Evolutionary conservation across 192 early-diverging fungal genomes (phyloP), one percentile per base, ranked within the genome.

Genomic region (Umbelopsis isabellina): DNA sequence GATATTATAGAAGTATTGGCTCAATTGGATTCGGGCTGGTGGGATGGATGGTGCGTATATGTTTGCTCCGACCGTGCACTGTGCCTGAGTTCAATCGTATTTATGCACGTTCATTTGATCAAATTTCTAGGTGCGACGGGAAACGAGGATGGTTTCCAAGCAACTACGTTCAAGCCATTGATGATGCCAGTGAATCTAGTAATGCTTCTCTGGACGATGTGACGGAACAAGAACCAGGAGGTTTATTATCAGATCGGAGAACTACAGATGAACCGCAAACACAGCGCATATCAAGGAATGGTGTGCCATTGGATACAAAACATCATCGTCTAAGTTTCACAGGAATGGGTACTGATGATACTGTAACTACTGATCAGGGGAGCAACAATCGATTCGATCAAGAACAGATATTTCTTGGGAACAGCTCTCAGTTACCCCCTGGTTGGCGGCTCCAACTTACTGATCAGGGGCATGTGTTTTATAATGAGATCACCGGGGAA

Each of bases 11-110:
- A 95, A 66, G 97, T 99, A 9, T 79, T 97, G 5, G 91, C 90
- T 6, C 92, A 93, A 69, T 88, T 98, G 23, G 89, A 91, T 69
- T 93, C 93, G 0, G 97, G 96, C 15, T 99, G 97, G 97, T 99
- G 97, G 97, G 95, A 97, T 76, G 97, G 97, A 18, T 79, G 91
- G 77, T 68, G 71, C 61, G 37, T 51, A 41, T 46, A 18, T 20
- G 2, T 41, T 41, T 41, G 37, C 37, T 41, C 37, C 37, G 37
- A 41, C 27, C 49, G 27, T 37, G 21, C n/a, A 49, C 46, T 15
- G 27, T 20, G 18, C n/a, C 30, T 33, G 21, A 41, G 22, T 50
- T 52, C 37, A 65, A 30, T 50, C 18, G 18, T 21, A 21, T 41
- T 25, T 20, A 35, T 51, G 41, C 64, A n/a, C 12, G 4, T 11